Evolutionary conservation across 805 yeast species (phyloP).

Genomic region (baker's yeast (Saccharomyces cerevisiae)): DNA sequence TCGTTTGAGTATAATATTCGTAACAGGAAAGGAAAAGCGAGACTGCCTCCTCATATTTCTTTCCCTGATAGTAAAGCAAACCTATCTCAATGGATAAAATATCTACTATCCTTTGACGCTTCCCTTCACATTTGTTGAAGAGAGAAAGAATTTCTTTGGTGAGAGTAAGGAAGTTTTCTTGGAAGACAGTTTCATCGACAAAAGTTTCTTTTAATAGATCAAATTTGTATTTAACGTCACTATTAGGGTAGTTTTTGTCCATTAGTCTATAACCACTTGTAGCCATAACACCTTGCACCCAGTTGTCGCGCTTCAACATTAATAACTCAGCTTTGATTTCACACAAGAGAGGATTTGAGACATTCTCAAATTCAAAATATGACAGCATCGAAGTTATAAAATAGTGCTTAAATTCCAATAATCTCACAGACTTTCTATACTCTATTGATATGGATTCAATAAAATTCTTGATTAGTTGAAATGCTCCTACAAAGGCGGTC

Average conservation of each 20-base stretch:
- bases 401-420: constrained; percentile 18
- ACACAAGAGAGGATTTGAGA: constrained; percentile 1
- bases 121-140: constrained; percentile 13
- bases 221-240: constrained; percentile 6
- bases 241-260: constrained; percentile 7
- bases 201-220: constrained; percentile 10
- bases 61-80: constrained; percentile 48
- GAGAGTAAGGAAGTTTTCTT: constrained; percentile 37
- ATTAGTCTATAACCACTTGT: constrained; percentile 11
- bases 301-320: constrained; percentile 33
- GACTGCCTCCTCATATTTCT: constrained; percentile 53
- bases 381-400: constrained; percentile 13
- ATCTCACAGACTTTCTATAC: constrained; percentile 8
- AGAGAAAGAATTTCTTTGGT: constrained; percentile 37
- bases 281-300: constrained; percentile 23
- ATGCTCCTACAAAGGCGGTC: constrained; percentile 7
- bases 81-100: constrained; percentile 75
- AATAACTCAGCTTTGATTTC: constrained; percentile 37
- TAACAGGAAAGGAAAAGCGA: constrained; percentile 61
- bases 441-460: constrained; percentile 7
- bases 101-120: constrained; percentile 58
- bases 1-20: constrained; percentile 53
- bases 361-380: constrained; percentile 5
- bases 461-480: constrained; percentile 11
- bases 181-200: constrained; percentile 15